Conservation (phyloP, 352 stramenopile genomes). For the Phytopythium oedochilum region DNA sequence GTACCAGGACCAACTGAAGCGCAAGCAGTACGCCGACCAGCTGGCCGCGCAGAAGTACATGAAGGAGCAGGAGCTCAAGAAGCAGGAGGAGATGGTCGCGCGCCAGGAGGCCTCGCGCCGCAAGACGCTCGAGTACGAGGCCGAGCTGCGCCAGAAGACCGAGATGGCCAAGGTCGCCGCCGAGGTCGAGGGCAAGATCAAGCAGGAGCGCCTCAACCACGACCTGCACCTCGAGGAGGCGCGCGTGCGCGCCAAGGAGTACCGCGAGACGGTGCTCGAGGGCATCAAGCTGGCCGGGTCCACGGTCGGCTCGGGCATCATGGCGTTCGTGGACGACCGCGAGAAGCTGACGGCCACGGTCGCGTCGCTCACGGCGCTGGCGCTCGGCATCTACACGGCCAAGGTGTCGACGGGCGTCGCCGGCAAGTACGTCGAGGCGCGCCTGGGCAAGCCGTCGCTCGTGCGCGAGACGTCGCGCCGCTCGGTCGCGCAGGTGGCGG, state of each 20-base stretch:
- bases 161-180: slow-evolving; percentile 95
- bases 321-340: slow-evolving; percentile 92
- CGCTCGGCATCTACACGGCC: slow-evolving; percentile 95
- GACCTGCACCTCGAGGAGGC: slow-evolving; percentile 97
- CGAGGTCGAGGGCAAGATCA: slow-evolving; percentile 94
- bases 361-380: slow-evolving; percentile 91
- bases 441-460: slow-evolving; percentile 96
- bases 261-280: slow-evolving; percentile 94
- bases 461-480: slow-evolving; percentile 95
- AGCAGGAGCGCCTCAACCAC: slow-evolving; percentile 98
- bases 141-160: slow-evolving; percentile 91
- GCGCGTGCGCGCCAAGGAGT: slow-evolving; percentile 87
- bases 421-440: slow-evolving; percentile 94
- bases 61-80: slow-evolving; percentile 96
- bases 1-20: slow-evolving; percentile 98
- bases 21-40: slow-evolving; percentile 98
- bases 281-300: slow-evolving; percentile 93
- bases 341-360: slow-evolving; percentile 96
- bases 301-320: slow-evolving; percentile 92
- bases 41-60: slow-evolving; percentile 94
- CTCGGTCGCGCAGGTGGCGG: slow-evolving; percentile 74
- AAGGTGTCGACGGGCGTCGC: slow-evolving; percentile 90
- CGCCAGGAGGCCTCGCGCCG: slow-evolving; percentile 95
- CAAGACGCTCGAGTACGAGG: slow-evolving; percentile 98
- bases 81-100: slow-evolving; percentile 97